Evolutionary conservation across 139 green algal genomes (phyloP), one percentile per base, ranked within the genome.

Genomic region (Limnomonas spitsbergensis): DNA sequence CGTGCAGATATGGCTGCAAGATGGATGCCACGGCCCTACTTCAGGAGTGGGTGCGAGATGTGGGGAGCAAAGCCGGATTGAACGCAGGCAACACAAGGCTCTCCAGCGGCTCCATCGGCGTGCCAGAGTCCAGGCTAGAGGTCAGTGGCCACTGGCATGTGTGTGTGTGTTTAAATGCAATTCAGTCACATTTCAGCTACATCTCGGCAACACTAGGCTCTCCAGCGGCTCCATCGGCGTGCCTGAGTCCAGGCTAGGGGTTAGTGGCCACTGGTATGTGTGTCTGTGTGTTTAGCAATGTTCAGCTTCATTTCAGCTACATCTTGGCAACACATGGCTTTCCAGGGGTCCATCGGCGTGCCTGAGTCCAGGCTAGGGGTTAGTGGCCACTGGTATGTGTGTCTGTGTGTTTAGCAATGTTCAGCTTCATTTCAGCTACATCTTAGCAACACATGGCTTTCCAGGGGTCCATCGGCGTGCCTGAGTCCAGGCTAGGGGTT

Each of bases 1-100:
- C 20, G 27, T 14, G 36, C 53, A 78, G 73, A 69, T 95, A 94
- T 79, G 91, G 91, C 9, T 73, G 81, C 75, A 95, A 95, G 80
- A 24, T 82, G 38, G 85, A 93, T 1, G 88, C 90, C 0, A 90
- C 87, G 2, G 42, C 53, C 1, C 75, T 95, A 69, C 68, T 95
- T 37, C 81, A 91, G 75, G 89, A 95, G 38, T 95, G 91, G 91
- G 89, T 95, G 2, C 7, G 37, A 3, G 67, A 84, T 20, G 76
- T 95, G 27, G 91, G 89, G 3, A 73, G 53, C 7, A 47, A 67
- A 26, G 90, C 91, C 24, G 91, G 91, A 4, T 73, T 94, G 4
- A 88, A 74, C 6, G 27, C 78, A 2, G 27, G 37, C 26, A 93
- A 93, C 75, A 83, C 87, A 0, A 75, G 76, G 0, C 80, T 95